These are phyloP conservation scores for Poa pratensis DNA, from an alignment of 176 grass and related monocot genomes.

Conservation along the genomic window DNA sequence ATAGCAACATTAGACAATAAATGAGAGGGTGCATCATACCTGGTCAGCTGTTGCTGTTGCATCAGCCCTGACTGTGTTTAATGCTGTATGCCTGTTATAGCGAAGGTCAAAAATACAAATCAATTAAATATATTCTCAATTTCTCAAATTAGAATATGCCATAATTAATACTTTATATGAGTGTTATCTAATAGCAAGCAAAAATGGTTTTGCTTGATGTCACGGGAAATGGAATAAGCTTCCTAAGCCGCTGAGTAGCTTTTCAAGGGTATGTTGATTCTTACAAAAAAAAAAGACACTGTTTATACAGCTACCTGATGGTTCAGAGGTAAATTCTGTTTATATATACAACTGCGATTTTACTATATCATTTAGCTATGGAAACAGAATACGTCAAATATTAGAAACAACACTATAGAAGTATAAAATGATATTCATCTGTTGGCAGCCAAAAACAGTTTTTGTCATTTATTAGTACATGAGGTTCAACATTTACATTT, in stretches of 20 bases:
- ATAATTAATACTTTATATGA: background rate
- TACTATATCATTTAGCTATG: background rate
- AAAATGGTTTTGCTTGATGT: slow-evolving; percentile 20
- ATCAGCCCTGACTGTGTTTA: slow-evolving; percentile 61
- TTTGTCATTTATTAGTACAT: background rate
- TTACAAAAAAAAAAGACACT: background rate
- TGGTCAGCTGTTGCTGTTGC: slow-evolving; percentile 56
- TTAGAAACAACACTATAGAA: background rate
- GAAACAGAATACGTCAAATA: background rate
- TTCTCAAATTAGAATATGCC: background rate
- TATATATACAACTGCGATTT: background rate
- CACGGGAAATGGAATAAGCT: background rate
- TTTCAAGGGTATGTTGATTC: background rate
- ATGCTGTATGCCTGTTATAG: slow-evolving; percentile 59
- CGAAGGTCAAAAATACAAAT: slow-evolving; percentile 8
- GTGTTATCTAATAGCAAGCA: background rate
- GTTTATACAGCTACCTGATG: background rate
- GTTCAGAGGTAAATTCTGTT: background rate
- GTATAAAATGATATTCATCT: background rate
- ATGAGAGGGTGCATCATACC: slow-evolving; percentile 48
- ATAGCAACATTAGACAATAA: slow-evolving; percentile 22
- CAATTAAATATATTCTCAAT: background rate
- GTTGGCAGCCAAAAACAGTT: no score
- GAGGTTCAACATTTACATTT: slow-evolving; percentile 12
- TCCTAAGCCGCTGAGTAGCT: background rate